Conservation (phyloP, 2,329 filamentous ascomycete genomes). For the Penicillium crustosum region DNA sequence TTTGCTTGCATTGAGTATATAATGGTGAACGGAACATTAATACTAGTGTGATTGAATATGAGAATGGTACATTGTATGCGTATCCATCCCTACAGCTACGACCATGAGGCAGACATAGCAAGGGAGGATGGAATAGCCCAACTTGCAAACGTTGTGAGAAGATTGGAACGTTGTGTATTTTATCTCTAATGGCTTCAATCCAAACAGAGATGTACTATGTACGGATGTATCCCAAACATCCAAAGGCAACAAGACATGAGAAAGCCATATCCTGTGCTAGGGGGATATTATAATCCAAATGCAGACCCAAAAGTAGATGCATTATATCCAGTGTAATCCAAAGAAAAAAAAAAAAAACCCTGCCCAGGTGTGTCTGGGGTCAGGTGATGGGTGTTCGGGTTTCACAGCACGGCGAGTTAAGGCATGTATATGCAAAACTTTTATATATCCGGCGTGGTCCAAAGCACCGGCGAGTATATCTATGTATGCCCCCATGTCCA, state of each 20-base stretch:
- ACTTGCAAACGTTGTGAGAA: neutral
- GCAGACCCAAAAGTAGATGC: neutral
- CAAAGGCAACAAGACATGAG: neutral
- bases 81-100: neutral
- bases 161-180: neutral
- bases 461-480: neutral
- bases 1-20: neutral
- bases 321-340: neutral
- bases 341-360: neutral
- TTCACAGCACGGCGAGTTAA: neutral
- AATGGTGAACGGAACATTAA: neutral
- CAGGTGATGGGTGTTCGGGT: neutral
- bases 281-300: neutral
- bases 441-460: neutral
- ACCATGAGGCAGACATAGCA: neutral
- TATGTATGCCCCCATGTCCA: neutral
- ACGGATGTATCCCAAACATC: neutral
- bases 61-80: neutral
- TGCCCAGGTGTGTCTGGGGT: neutral
- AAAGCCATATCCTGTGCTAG: neutral
- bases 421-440: neutral
- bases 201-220: neutral
- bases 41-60: neutral
- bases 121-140: neutral
- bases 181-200: neutral